Evolutionary conservation across 306 rosid species (phyloP), one percentile per base, ranked within the genome.

Genomic region (Prunus salicina): DNA sequence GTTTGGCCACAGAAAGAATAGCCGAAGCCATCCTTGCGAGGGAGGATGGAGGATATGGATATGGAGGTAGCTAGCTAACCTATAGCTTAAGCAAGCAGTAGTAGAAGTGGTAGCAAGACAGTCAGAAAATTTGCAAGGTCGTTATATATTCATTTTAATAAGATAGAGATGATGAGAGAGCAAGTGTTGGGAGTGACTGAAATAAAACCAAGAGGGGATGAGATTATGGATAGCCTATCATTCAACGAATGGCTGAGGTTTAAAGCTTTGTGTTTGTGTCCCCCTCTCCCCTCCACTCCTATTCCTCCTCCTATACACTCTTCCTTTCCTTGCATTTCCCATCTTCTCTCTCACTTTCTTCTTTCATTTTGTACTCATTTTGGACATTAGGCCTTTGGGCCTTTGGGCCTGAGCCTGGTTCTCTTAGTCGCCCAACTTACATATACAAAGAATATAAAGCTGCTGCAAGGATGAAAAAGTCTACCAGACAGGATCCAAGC

Each of bases 1-100:
- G 91, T 78, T 93, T 93, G 89, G 97, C 96, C 83, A 88, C 96
- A 20, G 96, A 92, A 19, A 95, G 82, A 82, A 93, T 84, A 84
- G 97, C 96, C 87, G 98, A 88, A 79, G 98, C 97, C 98, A 95
- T 95, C 88, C 43, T 73, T 25, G 72, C 34, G 15, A 28, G 18
- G 64, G 32, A 25, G 32, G 43, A 38, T 38, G 9, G 43, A 16
- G 78, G 61, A 22, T 25, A 18, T 27, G 49, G 63, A 16, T 22
- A 15, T 24, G 34, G 9, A 55, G 10, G 8, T 53, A 57, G 61
- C 45, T 67, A 43, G 67, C 32, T 47, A 52, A 56, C 67, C 46
- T 43, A 5, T 14, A 43, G 27, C 16, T 50, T 15, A 52, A 15
- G 67, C n/a, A 72, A 57, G 67, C 66, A 57, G 55, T 22, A 41